Evolutionary conservation across 352 stramenopile genomes (phyloP).

Genomic region (Globisporangium nagaii): DNA sequence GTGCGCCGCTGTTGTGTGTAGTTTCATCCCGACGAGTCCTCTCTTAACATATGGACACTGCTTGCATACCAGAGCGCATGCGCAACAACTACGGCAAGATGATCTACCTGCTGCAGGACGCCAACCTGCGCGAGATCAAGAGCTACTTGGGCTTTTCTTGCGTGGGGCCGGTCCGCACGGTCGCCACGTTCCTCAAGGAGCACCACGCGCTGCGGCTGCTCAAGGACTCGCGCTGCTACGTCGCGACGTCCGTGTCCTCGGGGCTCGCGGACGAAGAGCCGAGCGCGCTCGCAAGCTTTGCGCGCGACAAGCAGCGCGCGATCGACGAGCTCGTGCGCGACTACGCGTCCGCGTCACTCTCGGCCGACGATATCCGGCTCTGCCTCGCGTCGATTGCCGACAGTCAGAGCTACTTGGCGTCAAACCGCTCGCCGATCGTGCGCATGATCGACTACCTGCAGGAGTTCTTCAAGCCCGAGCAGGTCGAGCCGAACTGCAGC

Average conservation of each 20-base stretch:
- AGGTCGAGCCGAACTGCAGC: constrained; percentile 30
- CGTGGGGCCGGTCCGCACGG: constrained; percentile 61
- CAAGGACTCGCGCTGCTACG: constrained; percentile 54
- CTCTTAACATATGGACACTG: neutral
- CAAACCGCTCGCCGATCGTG: constrained; percentile 51
- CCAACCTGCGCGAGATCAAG: constrained; percentile 66
- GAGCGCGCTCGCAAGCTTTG: neutral
- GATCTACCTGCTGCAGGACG: constrained; percentile 93
- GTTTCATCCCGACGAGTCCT: neutral
- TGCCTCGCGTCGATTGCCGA: constrained; percentile 50
- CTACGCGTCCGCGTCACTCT: constrained; percentile 39
- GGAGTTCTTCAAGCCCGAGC: constrained; percentile 48
- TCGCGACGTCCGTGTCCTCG: constrained; percentile 47
- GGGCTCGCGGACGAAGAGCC: constrained; percentile 10
- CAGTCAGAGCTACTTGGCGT: constrained; percentile 52
- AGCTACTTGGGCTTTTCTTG: constrained; percentile 78
- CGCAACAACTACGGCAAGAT: constrained; percentile 93
- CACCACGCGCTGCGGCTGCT: constrained; percentile 62
- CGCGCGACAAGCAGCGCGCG: constrained; percentile 15
- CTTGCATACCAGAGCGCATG: constrained; percentile 51
- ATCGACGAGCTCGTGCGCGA: constrained; percentile 29
- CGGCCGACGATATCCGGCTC: constrained; percentile 45
- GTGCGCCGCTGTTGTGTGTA: constrained; percentile 3
- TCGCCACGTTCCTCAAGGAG: constrained; percentile 70
- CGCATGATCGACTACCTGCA: constrained; percentile 63